Conservation (phyloP, 2,329 filamentous ascomycete genomes). For the Venturia oleaginea region DNA sequence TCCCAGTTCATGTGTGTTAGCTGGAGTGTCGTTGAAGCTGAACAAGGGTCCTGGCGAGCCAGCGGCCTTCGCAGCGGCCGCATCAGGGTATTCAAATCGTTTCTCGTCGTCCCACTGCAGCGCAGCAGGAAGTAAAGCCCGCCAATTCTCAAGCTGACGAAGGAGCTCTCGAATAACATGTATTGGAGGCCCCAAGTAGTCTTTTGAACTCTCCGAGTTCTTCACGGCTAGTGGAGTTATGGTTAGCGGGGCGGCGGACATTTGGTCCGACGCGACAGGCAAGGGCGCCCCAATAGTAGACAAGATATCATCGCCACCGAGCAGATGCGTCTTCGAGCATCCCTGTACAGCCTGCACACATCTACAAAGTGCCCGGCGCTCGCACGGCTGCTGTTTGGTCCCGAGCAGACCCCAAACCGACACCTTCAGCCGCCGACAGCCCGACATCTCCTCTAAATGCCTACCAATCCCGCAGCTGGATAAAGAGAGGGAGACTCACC, state of each 20-base stretch:
- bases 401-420: background rate
- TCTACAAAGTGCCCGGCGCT: background rate
- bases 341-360: background rate
- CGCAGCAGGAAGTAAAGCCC: slow-evolving; percentile 43
- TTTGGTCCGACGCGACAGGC: slow-evolving; percentile 3
- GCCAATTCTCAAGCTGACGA: slow-evolving; percentile 49
- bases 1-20: slow-evolving; percentile 15
- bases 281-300: slow-evolving; percentile 1
- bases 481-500: slow-evolving; percentile 33
- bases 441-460: background rate
- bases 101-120: slow-evolving; percentile 51
- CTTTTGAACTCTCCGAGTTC: slow-evolving; percentile 21
- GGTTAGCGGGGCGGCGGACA: background rate
- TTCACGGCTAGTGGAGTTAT: slow-evolving; percentile 17
- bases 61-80: background rate
- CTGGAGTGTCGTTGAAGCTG: slow-evolving; percentile 12
- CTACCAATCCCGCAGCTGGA: background rate
- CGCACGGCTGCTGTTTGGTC: background rate
- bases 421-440: background rate
- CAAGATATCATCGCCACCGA: slow-evolving; percentile 5
- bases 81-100: slow-evolving; percentile 31
- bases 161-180: slow-evolving; percentile 43
- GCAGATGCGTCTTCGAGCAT: background rate
- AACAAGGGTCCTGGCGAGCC: slow-evolving; percentile 13
- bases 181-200: slow-evolving; percentile 31